phyloP scores from a whole-genome alignment of 2,329 filamentous ascomycete species.

The Aspergillus novoparasiticus region DNA sequence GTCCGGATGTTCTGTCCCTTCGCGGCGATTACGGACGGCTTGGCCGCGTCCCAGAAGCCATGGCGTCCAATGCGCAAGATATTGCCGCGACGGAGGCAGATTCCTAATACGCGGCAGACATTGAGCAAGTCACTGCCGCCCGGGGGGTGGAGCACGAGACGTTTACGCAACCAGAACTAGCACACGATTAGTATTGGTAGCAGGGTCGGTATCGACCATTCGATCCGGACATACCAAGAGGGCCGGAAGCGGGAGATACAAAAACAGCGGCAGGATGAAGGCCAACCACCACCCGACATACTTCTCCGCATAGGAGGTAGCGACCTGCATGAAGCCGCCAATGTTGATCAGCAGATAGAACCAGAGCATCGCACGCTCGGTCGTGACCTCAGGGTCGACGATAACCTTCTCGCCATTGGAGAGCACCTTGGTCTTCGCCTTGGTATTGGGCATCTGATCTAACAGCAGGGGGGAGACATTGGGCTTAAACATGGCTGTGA shows the following conservation, averaged over 20 bases:
- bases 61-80: not conserved
- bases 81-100: not conserved
- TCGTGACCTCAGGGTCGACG: not conserved
- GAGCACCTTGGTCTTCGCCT: not conserved
- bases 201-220: not conserved
- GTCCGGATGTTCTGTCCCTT: not conserved
- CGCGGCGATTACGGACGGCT: not conserved
- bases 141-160: not conserved
- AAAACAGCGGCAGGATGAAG: not conserved
- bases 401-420: not conserved
- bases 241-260: not conserved
- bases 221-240: not conserved
- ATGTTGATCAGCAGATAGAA: not conserved
- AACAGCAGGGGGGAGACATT: not conserved
- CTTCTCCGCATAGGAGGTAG: not conserved
- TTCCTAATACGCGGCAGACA: not conserved
- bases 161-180: not conserved
- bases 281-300: not conserved
- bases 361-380: not conserved
- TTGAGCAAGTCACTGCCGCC: not conserved
- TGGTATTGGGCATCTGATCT: not conserved
- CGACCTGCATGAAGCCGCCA: not conserved
- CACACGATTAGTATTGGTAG: not conserved
- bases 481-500: not conserved
- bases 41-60: not conserved